Evolutionary conservation across 148 eudicot species (phyloP), one percentile per base, ranked within the genome.

Genomic region (Cornus suecica): DNA sequence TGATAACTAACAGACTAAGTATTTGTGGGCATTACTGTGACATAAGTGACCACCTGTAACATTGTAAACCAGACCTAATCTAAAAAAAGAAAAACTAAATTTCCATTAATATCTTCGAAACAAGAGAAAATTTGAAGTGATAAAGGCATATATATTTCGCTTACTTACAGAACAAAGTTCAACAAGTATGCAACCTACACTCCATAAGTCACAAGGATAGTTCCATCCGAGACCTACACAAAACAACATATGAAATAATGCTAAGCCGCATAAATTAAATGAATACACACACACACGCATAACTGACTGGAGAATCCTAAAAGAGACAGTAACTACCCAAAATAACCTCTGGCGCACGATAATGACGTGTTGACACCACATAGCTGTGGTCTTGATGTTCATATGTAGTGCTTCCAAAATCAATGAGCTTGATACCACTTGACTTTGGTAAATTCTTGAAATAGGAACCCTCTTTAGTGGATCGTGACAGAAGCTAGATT

Each of bases 171-270:
- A 83, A 83, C 90, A 87, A 61, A 87, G 82, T 73, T 87, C 90
- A 63, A 87, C 78, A 69, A 87, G 86, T 79, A 87, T 87, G 79
- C 88, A 87, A 32, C 90, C 90, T 66, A 87, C 79, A 79, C 90
- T 87, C 88, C 90, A 87, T 72, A 87, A 72, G 37, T 87, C 90
- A 82, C 90, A 87, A 69, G 90, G 86, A 79, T 85, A 87, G 76
- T 81, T 87, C 90, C 90, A 87, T 28, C 90, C 90, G 70, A 87
- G 86, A 66, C 90, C 90, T 87, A 66, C 32, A 76, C 42, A 42
- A 66, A 80, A 42, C 20, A 66, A 60, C 56, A 67, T 2, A 68
- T 25, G 9, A 8, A 65, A 73, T 68, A 45, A 72, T 16, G 61
- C 70, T 4, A 78, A 15, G 15, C 41, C 18, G 22, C 25, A 4